phyloP scores from a whole-genome alignment of 192 early-diverging fungal species.

The Mortierella alpina region DNA sequence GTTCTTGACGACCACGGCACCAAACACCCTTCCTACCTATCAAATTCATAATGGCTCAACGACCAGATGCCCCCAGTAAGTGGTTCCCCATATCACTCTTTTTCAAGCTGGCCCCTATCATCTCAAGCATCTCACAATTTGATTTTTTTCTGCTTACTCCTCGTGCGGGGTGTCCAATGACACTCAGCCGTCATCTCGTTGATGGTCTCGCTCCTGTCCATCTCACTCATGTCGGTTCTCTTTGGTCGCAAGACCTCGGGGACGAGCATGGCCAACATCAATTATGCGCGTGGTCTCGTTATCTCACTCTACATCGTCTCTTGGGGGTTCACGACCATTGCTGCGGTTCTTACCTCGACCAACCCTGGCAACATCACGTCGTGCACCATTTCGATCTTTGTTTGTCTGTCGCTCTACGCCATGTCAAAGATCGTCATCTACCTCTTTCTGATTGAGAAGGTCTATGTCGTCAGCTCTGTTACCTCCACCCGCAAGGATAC shows the following conservation, averaged over 20 bases:
- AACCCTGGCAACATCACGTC: slow-evolving; percentile 58
- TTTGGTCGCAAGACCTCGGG: slow-evolving; percentile 39
- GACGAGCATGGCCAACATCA: slow-evolving; percentile 24
- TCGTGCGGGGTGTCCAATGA: background rate
- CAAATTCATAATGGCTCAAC: slow-evolving; percentile 1
- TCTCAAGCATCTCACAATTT: background rate
- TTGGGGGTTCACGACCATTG: slow-evolving; percentile 57
- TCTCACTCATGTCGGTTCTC: slow-evolving; percentile 32
- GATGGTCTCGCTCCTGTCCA: slow-evolving; percentile 34
- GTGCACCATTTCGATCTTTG: slow-evolving; percentile 50
- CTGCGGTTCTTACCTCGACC: slow-evolving; percentile 55
- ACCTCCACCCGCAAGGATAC: slow-evolving; percentile 16
- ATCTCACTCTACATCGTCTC: slow-evolving; percentile 48
- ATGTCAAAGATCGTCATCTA: slow-evolving; percentile 54
- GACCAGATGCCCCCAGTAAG: slow-evolving; percentile 8
- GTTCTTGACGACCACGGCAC: background rate
- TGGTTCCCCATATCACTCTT: background rate
- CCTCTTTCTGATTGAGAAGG: slow-evolving; percentile 61
- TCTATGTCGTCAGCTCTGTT: slow-evolving; percentile 28
- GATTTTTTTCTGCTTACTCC: background rate
- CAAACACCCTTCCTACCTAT: background rate
- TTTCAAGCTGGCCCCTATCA: background rate
- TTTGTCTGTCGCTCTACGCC: slow-evolving; percentile 54
- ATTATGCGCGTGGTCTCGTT: slow-evolving; percentile 54
- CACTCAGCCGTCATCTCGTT: slow-evolving; percentile 21